These are phyloP conservation scores for Blastobotrys aristatus DNA, from an alignment of 1,139 yeast species.

Conservation along the genomic window DNA sequence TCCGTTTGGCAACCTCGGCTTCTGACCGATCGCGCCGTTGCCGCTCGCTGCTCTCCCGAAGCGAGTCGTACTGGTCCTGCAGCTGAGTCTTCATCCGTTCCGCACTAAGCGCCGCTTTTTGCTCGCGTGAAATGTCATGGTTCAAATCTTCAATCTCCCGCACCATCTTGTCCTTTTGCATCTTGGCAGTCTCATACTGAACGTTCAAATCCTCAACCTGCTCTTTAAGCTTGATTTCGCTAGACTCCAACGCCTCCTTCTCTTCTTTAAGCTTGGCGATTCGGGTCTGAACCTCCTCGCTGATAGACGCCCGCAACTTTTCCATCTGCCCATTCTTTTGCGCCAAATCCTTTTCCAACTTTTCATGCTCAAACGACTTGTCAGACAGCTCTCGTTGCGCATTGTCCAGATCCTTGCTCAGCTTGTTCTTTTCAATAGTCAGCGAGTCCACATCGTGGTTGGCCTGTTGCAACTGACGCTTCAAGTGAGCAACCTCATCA, in stretches of 20 bases:
- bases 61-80: conserved; percentile 24
- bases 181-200: conserved; percentile 23
- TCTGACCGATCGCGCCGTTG: conserved; percentile 30
- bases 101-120: conserved; percentile 26
- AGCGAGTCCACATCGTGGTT: conserved; percentile 22
- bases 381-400: conserved; percentile 22
- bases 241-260: conserved; percentile 39
- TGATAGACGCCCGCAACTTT: conserved; percentile 33
- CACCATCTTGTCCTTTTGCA: conserved; percentile 56
- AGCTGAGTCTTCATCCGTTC: conserved; percentile 23
- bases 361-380: conserved; percentile 28
- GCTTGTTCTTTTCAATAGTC: conserved; percentile 28
- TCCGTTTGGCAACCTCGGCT: conserved; percentile 28
- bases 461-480: conserved; percentile 23
- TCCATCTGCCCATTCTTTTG: conserved; percentile 33
- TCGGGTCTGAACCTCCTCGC: conserved; percentile 42
- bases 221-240: conserved; percentile 33
- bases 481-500: conserved; percentile 24
- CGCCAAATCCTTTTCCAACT: conserved; percentile 23
- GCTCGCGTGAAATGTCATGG: conserved; percentile 29
- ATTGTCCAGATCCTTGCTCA: conserved; percentile 25
- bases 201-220: conserved; percentile 27
- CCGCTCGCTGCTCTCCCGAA: conserved; percentile 24
- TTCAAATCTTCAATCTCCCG: conserved; percentile 71
- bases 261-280: conserved; percentile 36